Base-by-base conservation (phyloP, 1,284 basidiomycete genomes). In the Volvariella surrecta region DNA sequence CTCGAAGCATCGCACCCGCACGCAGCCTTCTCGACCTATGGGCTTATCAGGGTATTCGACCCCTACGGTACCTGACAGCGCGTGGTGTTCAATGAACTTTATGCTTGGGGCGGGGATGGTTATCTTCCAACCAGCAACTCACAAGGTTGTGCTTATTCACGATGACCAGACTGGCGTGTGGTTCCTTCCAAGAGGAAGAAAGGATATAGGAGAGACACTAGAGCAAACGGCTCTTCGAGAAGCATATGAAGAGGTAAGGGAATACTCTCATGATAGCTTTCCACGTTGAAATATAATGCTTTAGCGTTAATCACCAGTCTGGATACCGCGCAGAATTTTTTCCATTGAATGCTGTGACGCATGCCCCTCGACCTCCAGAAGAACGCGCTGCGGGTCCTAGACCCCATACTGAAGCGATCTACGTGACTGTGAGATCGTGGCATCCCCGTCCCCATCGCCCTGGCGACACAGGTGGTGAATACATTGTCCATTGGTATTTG, bases 131-230 rank as follows among this genome's bases (percentile, higher is more conserved):
- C 55, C 56, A 24, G 55, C 58, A 3, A 64, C 62, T 0, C 49
- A 61, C 19, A 62, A 60, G 45, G 43, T 67, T 17, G 62, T 66
- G 4, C 46, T 81, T 6, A 50, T 81, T 0, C 54, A 69, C 39
- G 71, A 77, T 32, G 54, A 51, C 1, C 42, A 54, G 19, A 43
- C 19, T 15, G 46, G 62, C 1, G 54, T 58, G 16, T 82, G 68
- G 68, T 79, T 82, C 52, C 61, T 82, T 1, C 79, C 79, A 0
- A 71, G 69, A 44, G 79, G 80, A 6, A 61, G 80, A 42, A 83
- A 82, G 55, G 79, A 82, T 54, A 50, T 73, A 0, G 77, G 76
- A 2, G 79, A 83, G 58, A 69, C 66, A 3, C 50, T 82, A 10
- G 77, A 81, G 53, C 55, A 68, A 34, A 55, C 79, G 0, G 79